Evolutionary conservation across 169 alveolate genomes (phyloP), one percentile per base, ranked within the genome.

Genomic region (Plasmodium malariae): DNA sequence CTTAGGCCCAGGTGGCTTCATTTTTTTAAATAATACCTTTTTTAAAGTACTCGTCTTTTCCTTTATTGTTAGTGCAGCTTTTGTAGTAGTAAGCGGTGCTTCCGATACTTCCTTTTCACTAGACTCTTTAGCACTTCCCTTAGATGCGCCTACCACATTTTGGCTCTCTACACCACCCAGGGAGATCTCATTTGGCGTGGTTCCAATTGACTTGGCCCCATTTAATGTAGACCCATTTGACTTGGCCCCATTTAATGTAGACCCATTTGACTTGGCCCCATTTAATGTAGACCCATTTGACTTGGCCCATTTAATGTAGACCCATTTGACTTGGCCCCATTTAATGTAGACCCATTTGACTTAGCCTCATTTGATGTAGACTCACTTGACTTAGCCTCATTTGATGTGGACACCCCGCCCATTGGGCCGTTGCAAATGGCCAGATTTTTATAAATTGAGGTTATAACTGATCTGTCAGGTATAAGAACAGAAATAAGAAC

Each of bases 361-460:
- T 28, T 28, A n/a, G 32, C n/a, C 45, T 43, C 28, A 1, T 3
- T 19, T 12, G 54, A 30, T 63, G 21, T 0, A 51, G n/a, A n/a
- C 5, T 2, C 14, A 6, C 2, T 55, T 2, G 43, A 3, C 28
- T 69, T 36, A n/a, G 32, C n/a, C 45, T 43, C 28, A 1, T 3
- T 19, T 12, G 54, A 30, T 63, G 21, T 0, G 73, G n/a, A n/a
- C 5, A 5, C 14, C n/a, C 2, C 14, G 51, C 48, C n/a, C 40
- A 19, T 3, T 26, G 14, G 17, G 19, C 19, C 45, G 57, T n/a
- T 40, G 57, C 36, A 48, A 55, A 1, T 63, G 67, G 28, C 19
- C 26, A 62, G 63, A 55, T 4, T 78, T 55, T 67, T 68, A 28
- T 78, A 78, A 57, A 78, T 78, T 11, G 89, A 78, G 3, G 89